Evolutionary conservation across 495 filamentous ascomycete genomes (phyloP), one percentile per base, ranked within the genome.

Genomic region (Amphirosellinia nigrospora): DNA sequence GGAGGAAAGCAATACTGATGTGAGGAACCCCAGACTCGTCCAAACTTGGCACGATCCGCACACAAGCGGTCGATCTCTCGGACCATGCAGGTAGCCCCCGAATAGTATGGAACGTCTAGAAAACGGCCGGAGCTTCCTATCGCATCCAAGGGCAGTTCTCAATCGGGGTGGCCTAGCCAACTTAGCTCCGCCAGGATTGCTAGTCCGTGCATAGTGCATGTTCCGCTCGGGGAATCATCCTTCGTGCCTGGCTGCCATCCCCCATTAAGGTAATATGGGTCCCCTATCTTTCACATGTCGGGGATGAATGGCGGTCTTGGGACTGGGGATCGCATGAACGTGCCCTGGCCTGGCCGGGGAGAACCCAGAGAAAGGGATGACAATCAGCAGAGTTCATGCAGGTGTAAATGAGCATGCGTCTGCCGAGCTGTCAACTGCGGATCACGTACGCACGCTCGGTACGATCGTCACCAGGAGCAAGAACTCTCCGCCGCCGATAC

Each of bases 371-470:
- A 50, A 64, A 32, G 39, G 61, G 19, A 48, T 64, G 61, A 36
- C 26, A 36, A 23, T 50, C 61, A 30, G 43, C 41, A 64, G 19
- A 64, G 38, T 32, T 50, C 41, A 43, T 48, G 61, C 36, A 48
- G 26, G 23, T 19, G 39, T 21, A 39, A 6, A 60, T 26, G 23
- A 19, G 38, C 45, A 34, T 10, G 41, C 30, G 28, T 11, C 41
- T 64, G 28, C 61, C 61, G 30, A 50, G 61, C 61, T 64, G 61
- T 64, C 61, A 48, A 64, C 28, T 48, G 61, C 61, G 61, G 61
- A 26, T 45, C 60, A 30, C 23, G 11, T 32, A 63, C 60, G 36
- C 23, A 45, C 15, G 28, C 43, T 50, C 43, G 45, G 30, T 36
- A 50, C 16, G 61, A 64, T 64, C 61, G 61, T 64, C 61, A 38